These are phyloP conservation scores for Naganishia sp. DNA, from an alignment of 1,284 basidiomycete genomes.

Conservation along the genomic window DNA sequence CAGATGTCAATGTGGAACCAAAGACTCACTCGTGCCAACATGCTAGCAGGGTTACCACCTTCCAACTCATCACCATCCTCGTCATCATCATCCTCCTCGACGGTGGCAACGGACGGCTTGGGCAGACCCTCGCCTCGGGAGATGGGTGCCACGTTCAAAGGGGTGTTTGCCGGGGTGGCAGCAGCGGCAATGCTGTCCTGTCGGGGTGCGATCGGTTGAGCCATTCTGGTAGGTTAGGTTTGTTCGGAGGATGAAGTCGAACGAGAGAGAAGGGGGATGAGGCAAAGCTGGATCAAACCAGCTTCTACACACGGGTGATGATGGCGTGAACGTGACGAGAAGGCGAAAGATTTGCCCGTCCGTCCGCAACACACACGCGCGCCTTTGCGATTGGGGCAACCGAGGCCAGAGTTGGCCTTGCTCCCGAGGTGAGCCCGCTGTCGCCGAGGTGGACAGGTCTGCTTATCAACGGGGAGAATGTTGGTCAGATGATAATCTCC, in stretches of 20 bases:
- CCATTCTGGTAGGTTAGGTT: conserved; percentile 22
- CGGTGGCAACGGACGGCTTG: conserved; percentile 69
- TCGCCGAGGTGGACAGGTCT: too few species aligned
- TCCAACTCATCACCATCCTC: conserved; percentile 58
- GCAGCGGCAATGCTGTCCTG: conserved; percentile 52
- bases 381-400: not conserved
- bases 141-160: conserved; percentile 69
- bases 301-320: not conserved
- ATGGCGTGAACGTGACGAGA: conserved; percentile 9
- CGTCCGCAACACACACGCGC: not conserved
- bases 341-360: conserved; percentile 19
- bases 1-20: not conserved
- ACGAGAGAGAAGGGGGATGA: not conserved
- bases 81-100: conserved; percentile 58
- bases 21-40: conserved; percentile 52
- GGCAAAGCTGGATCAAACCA: not conserved
- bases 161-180: conserved; percentile 80
- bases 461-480: too few species aligned
- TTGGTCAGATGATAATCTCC: too few species aligned
- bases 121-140: conserved; percentile 63
- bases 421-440: too few species aligned
- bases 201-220: conserved; percentile 34
- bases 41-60: conserved; percentile 51
- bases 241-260: not conserved
- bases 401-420: not conserved